Evolutionary conservation across 2,329 filamentous ascomycete species (phyloP), one percentile per base, ranked within the genome.

Genomic region (Colletotrichum cordylinicola): DNA sequence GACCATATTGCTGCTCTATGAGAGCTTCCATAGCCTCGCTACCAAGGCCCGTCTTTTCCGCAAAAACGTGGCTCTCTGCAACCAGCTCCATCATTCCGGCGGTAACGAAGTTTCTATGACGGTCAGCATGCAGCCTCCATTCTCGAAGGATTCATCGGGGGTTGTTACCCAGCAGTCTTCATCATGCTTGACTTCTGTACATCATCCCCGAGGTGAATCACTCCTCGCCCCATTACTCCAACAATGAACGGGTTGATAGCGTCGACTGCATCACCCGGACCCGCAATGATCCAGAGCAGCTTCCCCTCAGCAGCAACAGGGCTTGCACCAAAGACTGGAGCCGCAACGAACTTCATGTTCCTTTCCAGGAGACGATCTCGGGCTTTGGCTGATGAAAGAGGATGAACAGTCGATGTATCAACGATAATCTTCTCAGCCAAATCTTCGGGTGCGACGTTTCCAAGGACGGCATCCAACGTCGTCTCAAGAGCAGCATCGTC

Each of bases 371-470:
- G 78, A 1, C 79, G 80, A 1, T 71, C 64, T 1, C 83, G 74
- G 1, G 83, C 80, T 8, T 77, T 74, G 2, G 79, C 77, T 0
- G 87, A 85, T 0, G 87, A 87, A 8, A 84, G 80, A 0, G 88
- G 88, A 69, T 89, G 87, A 2, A 90, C 85, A 1, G 89, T 90
- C 1, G 88, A 89, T 0, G 88, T 89, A 74, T 90, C 89, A 21
- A 88, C 82, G 10, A 90, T 77, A 15, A 86, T 82, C 77, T 89
- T 90, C n/a, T 80, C 81, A 5, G 72, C 15, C 3, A 85, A 52
- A 37, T 79, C 76, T 1, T 66, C 27, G 2, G 82, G 39, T 8
- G 61, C 4, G 8, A 10, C 1, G 21, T 15, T 16, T n/a, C 76
- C 60, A 1, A 84, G 72, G 3, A 87, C 79, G 9, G 78, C 74